Conservation (phyloP, 306 rosid species). For the Prunus mongolica region DNA sequence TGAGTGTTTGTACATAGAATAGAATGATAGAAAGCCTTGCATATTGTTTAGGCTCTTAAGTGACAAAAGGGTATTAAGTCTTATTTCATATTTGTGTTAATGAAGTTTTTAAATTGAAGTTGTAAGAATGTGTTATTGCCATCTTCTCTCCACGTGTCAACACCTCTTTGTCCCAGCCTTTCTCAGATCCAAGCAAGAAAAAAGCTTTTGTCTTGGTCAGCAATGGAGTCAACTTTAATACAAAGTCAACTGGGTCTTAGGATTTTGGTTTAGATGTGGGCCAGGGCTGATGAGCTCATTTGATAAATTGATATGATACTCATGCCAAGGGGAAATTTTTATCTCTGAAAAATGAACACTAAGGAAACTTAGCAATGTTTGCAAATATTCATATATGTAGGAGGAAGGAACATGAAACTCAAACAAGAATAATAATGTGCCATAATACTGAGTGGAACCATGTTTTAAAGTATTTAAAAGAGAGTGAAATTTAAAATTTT, state of each 20-base stretch:
- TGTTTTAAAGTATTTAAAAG: not conserved
- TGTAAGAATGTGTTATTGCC: not conserved
- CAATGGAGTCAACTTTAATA: conserved; percentile 23
- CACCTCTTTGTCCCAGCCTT: not conserved
- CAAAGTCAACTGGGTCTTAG: conserved; percentile 30
- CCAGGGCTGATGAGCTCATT: not conserved
- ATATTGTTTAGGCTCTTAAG: no score
- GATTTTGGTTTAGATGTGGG: not conserved
- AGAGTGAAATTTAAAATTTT: not conserved
- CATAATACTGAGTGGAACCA: not conserved
- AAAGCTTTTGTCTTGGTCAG: not conserved
- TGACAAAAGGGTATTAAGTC: no score
- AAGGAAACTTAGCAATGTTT: not conserved
- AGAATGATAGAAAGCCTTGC: no score
- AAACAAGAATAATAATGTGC: not conserved
- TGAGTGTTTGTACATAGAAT: not conserved
- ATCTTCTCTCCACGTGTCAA: not conserved
- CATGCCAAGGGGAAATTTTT: no score
- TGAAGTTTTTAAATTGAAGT: no score
- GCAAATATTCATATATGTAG: not conserved
- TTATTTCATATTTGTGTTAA: no score
- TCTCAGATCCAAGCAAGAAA: conserved; percentile 22
- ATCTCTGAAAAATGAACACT: no score
- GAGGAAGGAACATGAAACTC: not conserved
- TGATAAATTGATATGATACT: not conserved